Conservation (phyloP, 306 rosid species). For the Malus sieversii region DNA sequence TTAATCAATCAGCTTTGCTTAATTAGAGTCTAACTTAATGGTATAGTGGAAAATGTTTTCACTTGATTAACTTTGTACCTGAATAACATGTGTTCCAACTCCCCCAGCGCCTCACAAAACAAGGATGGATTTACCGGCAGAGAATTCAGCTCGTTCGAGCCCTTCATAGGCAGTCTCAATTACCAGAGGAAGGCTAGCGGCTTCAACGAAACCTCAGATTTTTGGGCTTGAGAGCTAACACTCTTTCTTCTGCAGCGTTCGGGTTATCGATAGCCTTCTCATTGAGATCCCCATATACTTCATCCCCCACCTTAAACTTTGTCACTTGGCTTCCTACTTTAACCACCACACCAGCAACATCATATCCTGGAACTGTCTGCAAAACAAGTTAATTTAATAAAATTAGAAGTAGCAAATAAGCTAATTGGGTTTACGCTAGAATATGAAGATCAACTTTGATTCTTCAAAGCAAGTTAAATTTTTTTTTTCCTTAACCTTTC, state of each 20-base stretch:
- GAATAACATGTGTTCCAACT: conserved; percentile 50
- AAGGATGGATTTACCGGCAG: conserved; percentile 52
- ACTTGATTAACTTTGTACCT: conserved; percentile 26
- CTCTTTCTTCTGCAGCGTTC: conserved; percentile 44
- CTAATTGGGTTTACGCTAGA: too few relatives aligned
- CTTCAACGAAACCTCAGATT: conserved; percentile 64
- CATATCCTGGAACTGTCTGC: conserved; percentile 39
- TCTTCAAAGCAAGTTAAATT: neutral
- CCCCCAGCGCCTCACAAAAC: conserved; percentile 81
- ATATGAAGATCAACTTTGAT: neutral
- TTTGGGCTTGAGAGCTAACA: conserved; percentile 54
- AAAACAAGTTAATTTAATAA: too few relatives aligned
- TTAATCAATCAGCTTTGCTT: neutral
- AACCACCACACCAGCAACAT: conserved; percentile 65
- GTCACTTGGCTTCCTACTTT: conserved; percentile 56
- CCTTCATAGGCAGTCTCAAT: conserved; percentile 22
- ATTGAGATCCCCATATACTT: conserved; percentile 56
- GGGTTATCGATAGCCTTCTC: conserved; percentile 30
- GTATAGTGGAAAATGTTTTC: neutral
- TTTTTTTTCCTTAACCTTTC: too few relatives aligned
- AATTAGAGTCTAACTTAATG: neutral
- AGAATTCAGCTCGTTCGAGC: conserved; percentile 34
- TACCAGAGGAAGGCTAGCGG: conserved; percentile 57
- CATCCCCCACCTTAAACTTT: conserved; percentile 60
- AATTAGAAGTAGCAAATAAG: too few relatives aligned